These are phyloP conservation scores for Primulina eburnea DNA, from an alignment of 257 asterid species.

Conservation along the genomic window DNA sequence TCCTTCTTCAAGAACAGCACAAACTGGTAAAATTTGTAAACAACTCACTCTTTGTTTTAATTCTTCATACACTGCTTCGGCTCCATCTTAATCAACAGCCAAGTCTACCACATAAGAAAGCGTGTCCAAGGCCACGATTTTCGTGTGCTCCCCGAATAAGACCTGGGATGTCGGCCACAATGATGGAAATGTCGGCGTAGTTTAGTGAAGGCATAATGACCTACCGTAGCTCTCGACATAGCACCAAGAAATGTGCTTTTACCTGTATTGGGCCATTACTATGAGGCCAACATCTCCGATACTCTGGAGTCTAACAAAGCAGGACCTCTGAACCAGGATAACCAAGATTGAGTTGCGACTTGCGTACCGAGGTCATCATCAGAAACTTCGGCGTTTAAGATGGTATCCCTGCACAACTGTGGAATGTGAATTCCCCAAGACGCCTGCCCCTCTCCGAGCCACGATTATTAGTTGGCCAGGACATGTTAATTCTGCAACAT, in stretches of 20 bases:
- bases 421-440: too few species aligned
- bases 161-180: constrained; percentile 92
- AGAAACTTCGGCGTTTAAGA: constrained; percentile 7
- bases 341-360: constrained; percentile 38
- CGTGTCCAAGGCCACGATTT: constrained; percentile 91
- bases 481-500: too few species aligned
- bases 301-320: constrained; percentile 78
- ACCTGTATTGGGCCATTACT: constrained; percentile 95
- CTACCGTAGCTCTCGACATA: constrained; percentile 73
- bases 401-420: too few species aligned
- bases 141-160: constrained; percentile 87
- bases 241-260: constrained; percentile 97
- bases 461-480: too few species aligned
- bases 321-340: constrained; percentile 64
- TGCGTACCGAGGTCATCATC: constrained; percentile 31
- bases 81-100: constrained; percentile 73
- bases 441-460: too few species aligned
- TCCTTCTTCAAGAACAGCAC: constrained; percentile 91
- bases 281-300: constrained; percentile 95
- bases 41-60: constrained; percentile 57
- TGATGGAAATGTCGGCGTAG: constrained; percentile 66
- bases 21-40: constrained; percentile 67
- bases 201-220: constrained; percentile 92
- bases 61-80: constrained; percentile 67
- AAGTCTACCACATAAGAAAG: constrained; percentile 83